phyloP scores from a whole-genome alignment of 768 basidiomycete species.

The Kondoa malvinella region DNA sequence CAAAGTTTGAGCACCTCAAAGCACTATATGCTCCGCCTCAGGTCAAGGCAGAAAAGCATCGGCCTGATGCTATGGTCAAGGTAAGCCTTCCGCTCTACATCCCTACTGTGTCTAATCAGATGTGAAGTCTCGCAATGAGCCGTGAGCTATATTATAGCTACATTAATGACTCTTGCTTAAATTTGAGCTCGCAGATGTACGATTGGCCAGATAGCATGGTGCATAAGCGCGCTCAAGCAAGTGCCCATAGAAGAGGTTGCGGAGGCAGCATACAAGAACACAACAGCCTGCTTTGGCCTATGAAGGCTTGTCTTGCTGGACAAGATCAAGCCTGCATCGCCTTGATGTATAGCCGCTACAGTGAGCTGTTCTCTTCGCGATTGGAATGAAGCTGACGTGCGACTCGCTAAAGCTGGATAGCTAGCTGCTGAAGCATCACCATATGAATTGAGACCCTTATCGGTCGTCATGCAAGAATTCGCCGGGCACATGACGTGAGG shows the following conservation, averaged over 20 bases:
- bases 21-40: not conserved
- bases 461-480: no score
- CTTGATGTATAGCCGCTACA: no score
- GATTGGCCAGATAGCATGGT: constrained; percentile 56
- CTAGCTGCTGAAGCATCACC: no score
- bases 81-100: constrained; percentile 35
- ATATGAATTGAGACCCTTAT: no score
- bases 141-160: constrained; percentile 31
- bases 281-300: constrained; percentile 24
- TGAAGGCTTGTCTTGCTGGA: no score
- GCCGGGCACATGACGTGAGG: no score
- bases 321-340: no score
- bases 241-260: constrained; percentile 43
- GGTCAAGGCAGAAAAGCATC: constrained; percentile 7
- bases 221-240: constrained; percentile 39
- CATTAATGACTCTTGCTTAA: not conserved
- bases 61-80: not conserved
- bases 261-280: constrained; percentile 48
- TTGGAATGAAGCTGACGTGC: no score
- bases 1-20: not conserved
- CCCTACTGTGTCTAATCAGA: constrained; percentile 41
- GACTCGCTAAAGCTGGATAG: no score
- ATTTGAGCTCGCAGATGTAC: not conserved
- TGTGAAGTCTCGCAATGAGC: constrained; percentile 66
- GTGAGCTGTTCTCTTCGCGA: no score